phyloP scores from a whole-genome alignment of 768 basidiomycete species.

The Hemileccinum rubropunctum region DNA sequence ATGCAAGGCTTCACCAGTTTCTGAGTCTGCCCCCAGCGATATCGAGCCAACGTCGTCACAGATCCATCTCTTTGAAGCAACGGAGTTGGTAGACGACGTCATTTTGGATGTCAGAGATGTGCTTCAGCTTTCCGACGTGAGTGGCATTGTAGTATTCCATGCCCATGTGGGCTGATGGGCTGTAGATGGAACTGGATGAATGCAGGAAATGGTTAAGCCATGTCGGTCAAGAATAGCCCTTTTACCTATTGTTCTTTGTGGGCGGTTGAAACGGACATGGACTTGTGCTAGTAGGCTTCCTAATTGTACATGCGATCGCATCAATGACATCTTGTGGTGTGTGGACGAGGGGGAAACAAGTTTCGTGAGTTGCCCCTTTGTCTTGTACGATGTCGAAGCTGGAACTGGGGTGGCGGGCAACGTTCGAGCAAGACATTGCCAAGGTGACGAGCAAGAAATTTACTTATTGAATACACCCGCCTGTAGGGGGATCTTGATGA shows the following conservation, averaged over 20 bases:
- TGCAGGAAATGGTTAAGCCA: slow-evolving; percentile 22
- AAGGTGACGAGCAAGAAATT: no score
- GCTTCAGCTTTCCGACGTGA: slow-evolving; percentile 21
- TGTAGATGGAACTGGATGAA: slow-evolving; percentile 25
- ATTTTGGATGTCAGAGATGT: slow-evolving; percentile 25
- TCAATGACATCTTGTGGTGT: not conserved
- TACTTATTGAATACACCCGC: no score
- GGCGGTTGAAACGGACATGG: not conserved
- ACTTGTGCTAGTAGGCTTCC: slow-evolving; percentile 6
- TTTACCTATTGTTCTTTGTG: no score
- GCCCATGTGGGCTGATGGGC: slow-evolving; percentile 1
- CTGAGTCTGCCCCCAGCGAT: not conserved
- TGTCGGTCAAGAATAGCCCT: slow-evolving; percentile 10
- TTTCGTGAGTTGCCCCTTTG: no score
- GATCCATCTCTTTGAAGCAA: slow-evolving; percentile 10
- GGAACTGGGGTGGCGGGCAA: no score
- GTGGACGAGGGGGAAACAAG: no score
- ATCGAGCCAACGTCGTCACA: slow-evolving; percentile 10
- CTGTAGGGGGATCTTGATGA: no score
- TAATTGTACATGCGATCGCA: slow-evolving; percentile 5
- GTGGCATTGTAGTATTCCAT: not conserved
- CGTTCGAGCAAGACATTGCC: no score
- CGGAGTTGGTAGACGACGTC: slow-evolving; percentile 10
- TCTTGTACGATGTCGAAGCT: no score
- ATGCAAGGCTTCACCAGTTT: not conserved